Conservation (phyloP, 2,329 filamentous ascomycete genomes). For the Penicillium sp. region DNA sequence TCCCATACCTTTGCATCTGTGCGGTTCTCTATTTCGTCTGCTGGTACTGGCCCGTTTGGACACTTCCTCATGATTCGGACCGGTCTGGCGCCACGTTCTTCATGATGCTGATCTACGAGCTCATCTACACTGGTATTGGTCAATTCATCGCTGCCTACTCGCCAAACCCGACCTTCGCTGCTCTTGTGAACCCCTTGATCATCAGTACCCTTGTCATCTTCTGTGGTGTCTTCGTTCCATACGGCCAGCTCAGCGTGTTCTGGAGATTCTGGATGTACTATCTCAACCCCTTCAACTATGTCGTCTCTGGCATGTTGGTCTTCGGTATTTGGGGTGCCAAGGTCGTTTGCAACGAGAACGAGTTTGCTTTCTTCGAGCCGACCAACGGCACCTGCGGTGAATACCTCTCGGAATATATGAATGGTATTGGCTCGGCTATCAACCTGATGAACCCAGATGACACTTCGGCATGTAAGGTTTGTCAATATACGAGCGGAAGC, state of each 20-base stretch:
- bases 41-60: constrained; percentile 59
- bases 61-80: constrained; percentile 59
- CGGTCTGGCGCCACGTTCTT: constrained; percentile 56
- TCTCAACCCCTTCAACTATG: constrained; percentile 61
- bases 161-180: constrained; percentile 64
- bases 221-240: constrained; percentile 69
- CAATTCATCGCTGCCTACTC: constrained; percentile 79
- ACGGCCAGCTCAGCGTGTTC: constrained; percentile 61
- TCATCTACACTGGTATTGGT: constrained; percentile 70
- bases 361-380: constrained; percentile 51
- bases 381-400: constrained; percentile 52
- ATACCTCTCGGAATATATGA: constrained; percentile 57
- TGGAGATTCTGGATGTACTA: constrained; percentile 68
- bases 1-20: constrained; percentile 10
- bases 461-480: constrained; percentile 58
- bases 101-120: constrained; percentile 70
- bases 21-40: constrained; percentile 11
- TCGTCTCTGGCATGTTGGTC: constrained; percentile 57
- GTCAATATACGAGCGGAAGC: constrained; percentile 57
- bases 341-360: constrained; percentile 49
- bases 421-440: constrained; percentile 44
- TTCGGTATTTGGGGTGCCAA: constrained; percentile 52
- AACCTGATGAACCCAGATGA: constrained; percentile 62
- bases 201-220: constrained; percentile 69
- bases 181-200: constrained; percentile 73